Base-by-base conservation (phyloP, 2,329 filamentous ascomycete genomes). In the Exophiala phaeomuriformis region DNA sequence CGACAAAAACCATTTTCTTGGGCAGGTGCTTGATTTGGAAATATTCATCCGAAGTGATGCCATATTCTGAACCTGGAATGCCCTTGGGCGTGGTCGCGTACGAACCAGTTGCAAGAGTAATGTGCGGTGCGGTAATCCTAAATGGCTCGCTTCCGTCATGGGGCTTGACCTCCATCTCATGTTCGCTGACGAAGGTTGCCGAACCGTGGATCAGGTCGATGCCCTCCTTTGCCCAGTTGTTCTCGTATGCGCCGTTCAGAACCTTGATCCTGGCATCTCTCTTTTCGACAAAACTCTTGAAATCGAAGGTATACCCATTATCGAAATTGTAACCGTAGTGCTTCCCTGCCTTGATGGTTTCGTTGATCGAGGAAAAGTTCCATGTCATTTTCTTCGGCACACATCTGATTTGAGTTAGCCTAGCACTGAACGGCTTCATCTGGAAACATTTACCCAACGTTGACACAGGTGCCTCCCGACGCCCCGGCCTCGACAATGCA, bases 311-410 rank as follows among this genome's bases (percentile, higher is more conserved):
- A 36, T 73, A 64, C 36, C 72, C 64, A 10, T 71, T 61, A 5
- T 72, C 71, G 35, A 75, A 70, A 19, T 71, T 69, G 58, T 75
- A 77, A 44, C 74, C 75, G 64, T 77, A 78, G 61, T 73, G 65
- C 52, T 69, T 68, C 51, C 69, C 73, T 5, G 71, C 64, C 40
- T 74, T 68, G 5, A 77, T 63, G n/a, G 68, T 68, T 63, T 77
- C 75, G 46, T 71, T 70, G 56, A 78, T 69, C 30, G 72, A 72
- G 3, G 74, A 72, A 54, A 75, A 75, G 63, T 77, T 76, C 73
- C 72, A 77, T 43, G 74, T 76, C 68, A 77, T 75, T 57, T 77
- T 77, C 65, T 77, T 77, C 30, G 75, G 75, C 4, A 77, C 72
- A 57, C 75, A 78, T 52, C 76, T 76, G 51, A 32, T 10, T 35